A percentile compares a stretch with the other conserved stretches of the same genome.
These are phyloP conservation scores for Trifolium repens DNA, from an alignment of 306 rosid genomes.

Conservation along the genomic window DNA sequence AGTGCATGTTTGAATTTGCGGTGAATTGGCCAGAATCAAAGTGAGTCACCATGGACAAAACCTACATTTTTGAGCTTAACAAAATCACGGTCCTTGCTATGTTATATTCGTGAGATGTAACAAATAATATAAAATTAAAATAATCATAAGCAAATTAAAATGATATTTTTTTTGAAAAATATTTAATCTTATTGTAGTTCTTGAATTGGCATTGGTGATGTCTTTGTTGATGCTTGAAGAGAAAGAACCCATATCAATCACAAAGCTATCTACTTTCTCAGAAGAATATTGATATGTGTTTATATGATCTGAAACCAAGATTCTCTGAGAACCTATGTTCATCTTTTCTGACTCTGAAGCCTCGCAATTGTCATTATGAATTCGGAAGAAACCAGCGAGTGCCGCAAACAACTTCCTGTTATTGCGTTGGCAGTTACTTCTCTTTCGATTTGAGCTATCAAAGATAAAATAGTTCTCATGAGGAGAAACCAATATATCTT, in stretches of 20 bases:
- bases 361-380: slow-evolving; percentile 11
- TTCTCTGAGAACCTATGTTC: slow-evolving; percentile 58
- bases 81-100: no score
- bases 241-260: slow-evolving; percentile 77
- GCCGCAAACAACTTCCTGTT: no score
- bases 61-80: no score
- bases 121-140: slow-evolving; percentile 16
- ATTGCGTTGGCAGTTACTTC: no score
- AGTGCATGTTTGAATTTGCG: no score
- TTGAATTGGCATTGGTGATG: slow-evolving; percentile 55
- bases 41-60: no score
- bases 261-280: slow-evolving; percentile 76
- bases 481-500: no score
- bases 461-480: no score
- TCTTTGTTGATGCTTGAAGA: slow-evolving; percentile 62
- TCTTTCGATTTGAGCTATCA: no score
- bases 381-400: no score
- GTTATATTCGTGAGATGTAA: slow-evolving; percentile 4
- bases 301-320: slow-evolving; percentile 65
- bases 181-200: slow-evolving; percentile 58
- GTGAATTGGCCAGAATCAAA: no score
- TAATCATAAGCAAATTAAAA: background rate
- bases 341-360: slow-evolving; percentile 56
- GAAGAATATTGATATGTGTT: slow-evolving; percentile 66
- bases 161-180: background rate